These are phyloP conservation scores for Phaeodactylum tricornutum DNA, from an alignment of 108 stramenopile species.

Conservation along the genomic window DNA sequence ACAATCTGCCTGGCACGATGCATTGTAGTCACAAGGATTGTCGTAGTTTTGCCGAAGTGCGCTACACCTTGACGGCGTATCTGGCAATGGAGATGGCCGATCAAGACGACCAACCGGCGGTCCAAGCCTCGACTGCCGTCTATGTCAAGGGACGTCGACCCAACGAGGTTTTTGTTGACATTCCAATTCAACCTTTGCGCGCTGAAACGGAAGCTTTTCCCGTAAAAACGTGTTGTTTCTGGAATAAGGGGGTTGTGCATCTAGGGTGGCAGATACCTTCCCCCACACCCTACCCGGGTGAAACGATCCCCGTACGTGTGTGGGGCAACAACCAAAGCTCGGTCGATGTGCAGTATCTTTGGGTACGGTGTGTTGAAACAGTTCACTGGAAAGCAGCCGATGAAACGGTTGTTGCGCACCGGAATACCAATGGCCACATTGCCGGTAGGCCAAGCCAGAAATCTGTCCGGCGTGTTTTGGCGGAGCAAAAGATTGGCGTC, in stretches of 20 bases:
- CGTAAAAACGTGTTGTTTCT: slow-evolving; percentile 5
- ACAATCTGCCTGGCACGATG: slow-evolving; percentile 10
- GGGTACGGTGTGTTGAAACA: slow-evolving; percentile 5
- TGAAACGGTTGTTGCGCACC: no score
- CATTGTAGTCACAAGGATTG: not conserved
- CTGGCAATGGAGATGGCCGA: not conserved
- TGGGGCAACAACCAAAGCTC: slow-evolving; percentile 9
- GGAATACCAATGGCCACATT: no score
- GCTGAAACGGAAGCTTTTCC: slow-evolving; percentile 3
- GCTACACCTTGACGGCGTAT: slow-evolving; percentile 13
- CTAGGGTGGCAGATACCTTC: not conserved
- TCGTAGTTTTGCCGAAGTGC: slow-evolving; percentile 7
- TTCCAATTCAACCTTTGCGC: not conserved
- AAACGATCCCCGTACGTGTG: slow-evolving; percentile 2
- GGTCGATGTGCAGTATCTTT: slow-evolving; percentile 2
- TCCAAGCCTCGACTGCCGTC: not conserved
- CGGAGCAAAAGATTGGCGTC: not conserved
- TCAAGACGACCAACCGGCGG: not conserved
- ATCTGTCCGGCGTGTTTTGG: not conserved
- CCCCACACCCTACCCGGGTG: not conserved
- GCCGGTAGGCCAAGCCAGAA: not conserved
- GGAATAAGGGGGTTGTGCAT: not conserved
- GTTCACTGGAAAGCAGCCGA: slow-evolving; percentile 1
- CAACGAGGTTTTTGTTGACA: not conserved
- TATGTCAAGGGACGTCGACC: not conserved